phyloP scores from a whole-genome alignment of 805 yeast genomes.

The Isabelozyma pseudorhagii region DNA sequence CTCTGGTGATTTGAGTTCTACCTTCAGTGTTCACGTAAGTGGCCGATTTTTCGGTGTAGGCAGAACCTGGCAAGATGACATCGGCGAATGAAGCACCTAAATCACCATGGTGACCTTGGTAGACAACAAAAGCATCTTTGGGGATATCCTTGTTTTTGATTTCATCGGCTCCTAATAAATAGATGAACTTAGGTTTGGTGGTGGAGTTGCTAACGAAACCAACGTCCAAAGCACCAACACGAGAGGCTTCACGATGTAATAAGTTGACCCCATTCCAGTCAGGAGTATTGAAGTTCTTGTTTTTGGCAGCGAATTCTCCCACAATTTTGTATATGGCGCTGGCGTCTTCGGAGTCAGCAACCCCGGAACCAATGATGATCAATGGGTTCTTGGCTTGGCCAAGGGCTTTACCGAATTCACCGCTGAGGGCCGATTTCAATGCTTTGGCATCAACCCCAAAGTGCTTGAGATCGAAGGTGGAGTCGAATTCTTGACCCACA shows the following conservation, averaged over 20 bases:
- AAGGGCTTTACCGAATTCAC: constrained; percentile 67
- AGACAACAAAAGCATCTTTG: constrained; percentile 79
- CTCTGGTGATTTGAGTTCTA: constrained; percentile 78
- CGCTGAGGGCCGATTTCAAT: constrained; percentile 57
- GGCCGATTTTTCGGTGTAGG: constrained; percentile 83
- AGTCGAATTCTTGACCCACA: constrained; percentile 74
- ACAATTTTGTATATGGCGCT: constrained; percentile 56
- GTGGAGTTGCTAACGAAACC: constrained; percentile 61
- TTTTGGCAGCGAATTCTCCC: constrained; percentile 57
- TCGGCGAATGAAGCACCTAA: constrained; percentile 85
- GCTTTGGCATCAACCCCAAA: constrained; percentile 60
- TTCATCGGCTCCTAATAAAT: constrained; percentile 84
- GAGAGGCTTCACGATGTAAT: constrained; percentile 82
- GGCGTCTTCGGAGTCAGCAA: constrained; percentile 65
- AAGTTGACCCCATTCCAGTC: constrained; percentile 82
- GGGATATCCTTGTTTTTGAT: constrained; percentile 67
- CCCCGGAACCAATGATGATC: constrained; percentile 79
- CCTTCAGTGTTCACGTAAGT: constrained; percentile 91
- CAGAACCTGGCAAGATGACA: constrained; percentile 82
- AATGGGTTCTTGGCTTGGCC: constrained; percentile 68
- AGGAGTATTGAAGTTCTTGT: constrained; percentile 57
- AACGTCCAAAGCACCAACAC: constrained; percentile 81
- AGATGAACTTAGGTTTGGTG: constrained; percentile 67
- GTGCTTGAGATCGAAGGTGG: constrained; percentile 65
- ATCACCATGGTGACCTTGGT: constrained; percentile 93